Conservation (phyloP, 768 basidiomycete species). For the Termitomyces sp. region DNA sequence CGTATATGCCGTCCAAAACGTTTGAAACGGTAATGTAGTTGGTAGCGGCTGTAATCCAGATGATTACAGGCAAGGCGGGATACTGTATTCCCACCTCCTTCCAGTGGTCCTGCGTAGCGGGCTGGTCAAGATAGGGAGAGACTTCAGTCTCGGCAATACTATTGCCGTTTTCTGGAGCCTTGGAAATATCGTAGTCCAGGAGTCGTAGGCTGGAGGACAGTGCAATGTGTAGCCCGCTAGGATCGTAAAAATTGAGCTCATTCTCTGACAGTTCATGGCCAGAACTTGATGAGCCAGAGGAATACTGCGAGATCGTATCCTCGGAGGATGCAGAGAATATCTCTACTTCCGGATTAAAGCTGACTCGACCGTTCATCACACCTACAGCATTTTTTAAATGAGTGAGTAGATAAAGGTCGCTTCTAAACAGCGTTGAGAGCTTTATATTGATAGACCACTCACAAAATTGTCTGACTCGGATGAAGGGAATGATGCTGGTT, state of each 20-base stretch:
- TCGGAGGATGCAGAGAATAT: not conserved
- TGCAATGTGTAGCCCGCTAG: not conserved
- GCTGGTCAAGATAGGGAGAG: not conserved
- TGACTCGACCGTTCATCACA: not conserved
- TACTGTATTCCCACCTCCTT: not conserved
- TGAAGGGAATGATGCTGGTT: not conserved
- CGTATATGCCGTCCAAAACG: not conserved
- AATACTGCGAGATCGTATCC: not conserved
- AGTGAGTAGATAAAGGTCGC: not conserved
- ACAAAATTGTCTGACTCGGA: not conserved
- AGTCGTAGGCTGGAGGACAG: not conserved
- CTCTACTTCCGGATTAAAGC: not conserved
- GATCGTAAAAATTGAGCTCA: not conserved
- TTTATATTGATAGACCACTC: not conserved
- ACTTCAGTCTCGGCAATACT: not conserved
- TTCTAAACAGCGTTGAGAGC: too few species aligned
- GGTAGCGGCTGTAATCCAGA: not conserved
- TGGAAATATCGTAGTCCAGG: not conserved
- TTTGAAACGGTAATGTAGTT: not conserved
- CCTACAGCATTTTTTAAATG: not conserved
- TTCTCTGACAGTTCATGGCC: not conserved
- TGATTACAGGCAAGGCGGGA: not conserved
- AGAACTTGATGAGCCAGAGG: not conserved
- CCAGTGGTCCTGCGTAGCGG: not conserved
- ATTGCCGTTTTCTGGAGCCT: not conserved